phyloP scores from a whole-genome alignment of 257 asterid genomes.

The Salvia splendens region DNA sequence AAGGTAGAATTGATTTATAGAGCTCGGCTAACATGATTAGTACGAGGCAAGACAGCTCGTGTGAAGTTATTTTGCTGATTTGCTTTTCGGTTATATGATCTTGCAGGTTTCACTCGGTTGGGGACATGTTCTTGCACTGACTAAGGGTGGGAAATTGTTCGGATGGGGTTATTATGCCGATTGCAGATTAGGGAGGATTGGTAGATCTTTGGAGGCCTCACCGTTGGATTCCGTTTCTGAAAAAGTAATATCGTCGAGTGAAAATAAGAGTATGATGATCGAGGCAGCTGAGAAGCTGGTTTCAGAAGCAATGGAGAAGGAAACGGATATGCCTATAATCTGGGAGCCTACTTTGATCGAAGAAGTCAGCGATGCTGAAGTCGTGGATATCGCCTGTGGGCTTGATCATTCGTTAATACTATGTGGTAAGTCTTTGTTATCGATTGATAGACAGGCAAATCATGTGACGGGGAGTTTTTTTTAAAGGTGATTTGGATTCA shows the following conservation, averaged over 20 bases:
- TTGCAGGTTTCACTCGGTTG: conserved; percentile 89
- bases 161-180: conserved; percentile 99
- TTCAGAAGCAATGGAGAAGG: conserved; percentile 78
- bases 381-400: conserved; percentile 76
- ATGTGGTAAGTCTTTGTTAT: conserved; percentile 53
- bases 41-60: neutral
- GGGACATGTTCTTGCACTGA: conserved; percentile 95
- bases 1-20: conserved; percentile 50
- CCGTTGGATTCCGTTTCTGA: conserved; percentile 64
- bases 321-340: conserved; percentile 78
- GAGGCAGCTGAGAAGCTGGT: conserved; percentile 72
- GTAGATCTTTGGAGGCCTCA: conserved; percentile 64
- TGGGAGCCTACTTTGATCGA: conserved; percentile 83
- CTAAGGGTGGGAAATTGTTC: conserved; percentile 72
- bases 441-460: neutral
- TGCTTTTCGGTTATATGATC: conserved; percentile 7
- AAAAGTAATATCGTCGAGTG: conserved; percentile 28
- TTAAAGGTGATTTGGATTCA: conserved; percentile 8
- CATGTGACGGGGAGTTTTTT: neutral
- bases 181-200: conserved; percentile 84
- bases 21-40: neutral
- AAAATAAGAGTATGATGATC: conserved; percentile 37
- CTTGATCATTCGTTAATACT: conserved; percentile 85
- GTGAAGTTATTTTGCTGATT: neutral
- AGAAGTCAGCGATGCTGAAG: conserved; percentile 57